Evolutionary conservation across 1,284 basidiomycete genomes (phyloP), one percentile per base, ranked within the genome.

Genomic region (Apiotrichum siamense): DNA sequence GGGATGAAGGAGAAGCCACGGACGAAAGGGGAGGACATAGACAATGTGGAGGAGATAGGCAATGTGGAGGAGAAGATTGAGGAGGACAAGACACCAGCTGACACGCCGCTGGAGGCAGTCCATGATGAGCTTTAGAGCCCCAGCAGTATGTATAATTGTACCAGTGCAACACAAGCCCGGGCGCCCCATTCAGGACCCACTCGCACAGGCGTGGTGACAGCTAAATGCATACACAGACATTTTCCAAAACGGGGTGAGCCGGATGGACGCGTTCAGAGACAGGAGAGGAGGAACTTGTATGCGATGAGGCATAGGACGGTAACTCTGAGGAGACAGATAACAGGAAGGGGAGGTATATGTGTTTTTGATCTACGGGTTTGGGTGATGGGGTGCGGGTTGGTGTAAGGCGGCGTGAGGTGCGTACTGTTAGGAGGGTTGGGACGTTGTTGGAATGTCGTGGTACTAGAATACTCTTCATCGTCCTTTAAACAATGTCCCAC

Each of bases 401-500:
- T 32, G 27, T 33, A 44, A 32, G 23, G 29, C 31, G 24, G 40
- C 15, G 31, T 35, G 21, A 20, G 31, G 32, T 32, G 31, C n/a
- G 29, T 24, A 25, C 23, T 24, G 18, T 35, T 13, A 18, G 31
- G 31, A 23, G 20, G 17, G 15, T 18, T 21, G 32, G 17, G 33
- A 23, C 26, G 33, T 25, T 24, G 7, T 31, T 31, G 29, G 7
- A 31, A 31, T 49, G 13, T 21, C 18, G 36, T 39, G 26, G 12
- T 46, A 18, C 15, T 17, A 21, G 17, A n/a, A 9, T 39, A 37
- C 31, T 12, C n/a, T 24, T 31, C 1, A 7, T n/a, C 23, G 23
- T 37, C 12, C 10, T 26, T 69, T 72, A 82, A 27, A 81, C 75
- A 55, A 82, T 78, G 62, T 81, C 79, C 81, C 81, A 82, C 32